Evolutionary conservation across 192 early-diverging fungal genomes (phyloP).

Genomic region (Entomortierella chlamydospora): DNA sequence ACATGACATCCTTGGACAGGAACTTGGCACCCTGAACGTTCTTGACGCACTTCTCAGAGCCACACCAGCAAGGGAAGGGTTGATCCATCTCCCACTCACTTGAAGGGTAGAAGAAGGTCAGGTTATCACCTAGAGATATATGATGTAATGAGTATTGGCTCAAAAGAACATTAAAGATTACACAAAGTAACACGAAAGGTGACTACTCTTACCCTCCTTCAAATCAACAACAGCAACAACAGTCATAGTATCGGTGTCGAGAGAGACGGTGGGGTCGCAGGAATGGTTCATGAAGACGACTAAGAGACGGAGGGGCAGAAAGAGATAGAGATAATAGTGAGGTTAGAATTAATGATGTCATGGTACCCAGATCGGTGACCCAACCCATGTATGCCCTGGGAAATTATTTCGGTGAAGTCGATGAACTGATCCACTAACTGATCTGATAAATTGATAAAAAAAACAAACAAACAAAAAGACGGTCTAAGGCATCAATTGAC

Average conservation of each 20-base stretch:
- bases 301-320: not conserved
- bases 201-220: constrained; percentile 47
- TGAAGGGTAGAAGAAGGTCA: constrained; percentile 72
- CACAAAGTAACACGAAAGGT: no score
- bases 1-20: constrained; percentile 54
- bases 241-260: constrained; percentile 58
- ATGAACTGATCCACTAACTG: not conserved
- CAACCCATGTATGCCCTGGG: not conserved
- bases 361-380: not conserved
- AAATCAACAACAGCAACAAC: constrained; percentile 60
- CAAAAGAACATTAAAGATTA: not conserved
- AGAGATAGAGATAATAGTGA: not conserved
- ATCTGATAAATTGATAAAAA: constrained; percentile 42
- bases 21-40: constrained; percentile 62
- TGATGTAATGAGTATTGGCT: not conserved
- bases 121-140: constrained; percentile 51
- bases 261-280: constrained; percentile 57
- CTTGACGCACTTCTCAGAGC: constrained; percentile 61
- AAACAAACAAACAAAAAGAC: not conserved
- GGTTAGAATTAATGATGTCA: not conserved
- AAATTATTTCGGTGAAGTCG: not conserved
- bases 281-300: constrained; percentile 66
- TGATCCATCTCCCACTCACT: constrained; percentile 76
- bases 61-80: constrained; percentile 71
- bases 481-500: not conserved